Conservation (phyloP, 257 asterid genomes). For the Solanum pimpinellifolium region DNA sequence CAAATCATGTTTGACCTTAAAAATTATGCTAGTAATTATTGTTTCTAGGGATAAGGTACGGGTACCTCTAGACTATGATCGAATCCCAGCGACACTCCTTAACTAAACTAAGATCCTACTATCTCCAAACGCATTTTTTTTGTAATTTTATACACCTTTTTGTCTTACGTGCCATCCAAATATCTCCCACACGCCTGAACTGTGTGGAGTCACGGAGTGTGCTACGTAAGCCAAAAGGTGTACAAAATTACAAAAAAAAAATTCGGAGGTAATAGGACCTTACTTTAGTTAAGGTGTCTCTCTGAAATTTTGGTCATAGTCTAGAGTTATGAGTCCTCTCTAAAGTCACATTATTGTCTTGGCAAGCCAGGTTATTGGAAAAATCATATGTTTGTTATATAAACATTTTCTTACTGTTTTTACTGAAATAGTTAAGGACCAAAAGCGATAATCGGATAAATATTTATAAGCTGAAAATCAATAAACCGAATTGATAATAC, state of each 20-base stretch:
- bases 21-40: background rate
- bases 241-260: background rate
- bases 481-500: too few relatives aligned
- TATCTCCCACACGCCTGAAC: background rate
- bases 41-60: background rate
- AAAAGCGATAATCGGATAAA: background rate
- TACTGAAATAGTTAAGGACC: background rate
- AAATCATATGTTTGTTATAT: too few relatives aligned
- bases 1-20: background rate
- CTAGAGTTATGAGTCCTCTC: background rate
- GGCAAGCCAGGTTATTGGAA: background rate
- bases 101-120: background rate
- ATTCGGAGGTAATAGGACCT: background rate
- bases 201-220: background rate
- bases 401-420: background rate
- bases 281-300: background rate
- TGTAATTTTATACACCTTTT: background rate
- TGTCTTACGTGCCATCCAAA: background rate
- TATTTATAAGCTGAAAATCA: background rate
- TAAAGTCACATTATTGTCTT: background rate
- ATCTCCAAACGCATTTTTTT: background rate
- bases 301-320: background rate
- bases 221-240: background rate
- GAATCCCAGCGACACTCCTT: background rate
- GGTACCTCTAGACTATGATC: background rate